These are phyloP conservation scores for Ophiosphaerella herpotricha DNA, from an alignment of 2,329 filamentous ascomycete species.

Conservation along the genomic window DNA sequence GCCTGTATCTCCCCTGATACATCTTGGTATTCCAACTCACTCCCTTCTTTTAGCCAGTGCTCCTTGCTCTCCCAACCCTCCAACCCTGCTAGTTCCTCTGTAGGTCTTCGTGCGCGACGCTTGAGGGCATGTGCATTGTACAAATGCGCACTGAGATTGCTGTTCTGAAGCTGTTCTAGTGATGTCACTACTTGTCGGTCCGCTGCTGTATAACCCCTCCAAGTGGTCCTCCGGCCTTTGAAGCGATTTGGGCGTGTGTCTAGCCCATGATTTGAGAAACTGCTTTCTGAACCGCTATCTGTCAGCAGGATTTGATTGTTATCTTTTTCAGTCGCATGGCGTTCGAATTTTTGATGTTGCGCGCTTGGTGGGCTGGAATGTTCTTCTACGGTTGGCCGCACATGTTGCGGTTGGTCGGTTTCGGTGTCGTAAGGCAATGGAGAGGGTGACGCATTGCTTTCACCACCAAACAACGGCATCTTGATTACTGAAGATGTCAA, in stretches of 20 bases:
- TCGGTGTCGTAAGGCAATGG: conserved; percentile 16
- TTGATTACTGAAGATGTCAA: conserved; percentile 27
- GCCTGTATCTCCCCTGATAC: conserved; percentile 31
- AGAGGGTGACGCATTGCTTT: conserved; percentile 16
- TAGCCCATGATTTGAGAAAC: conserved; percentile 11
- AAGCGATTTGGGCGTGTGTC: conserved; percentile 67
- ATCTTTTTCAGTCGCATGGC: conserved; percentile 2
- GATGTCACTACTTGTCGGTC: conserved; percentile 68
- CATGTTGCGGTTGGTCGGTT: conserved; percentile 9
- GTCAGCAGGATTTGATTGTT: conserved; percentile 9
- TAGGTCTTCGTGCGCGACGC: conserved; percentile 43
- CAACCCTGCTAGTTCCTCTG: conserved; percentile 15
- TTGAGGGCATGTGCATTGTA: conserved; percentile 78
- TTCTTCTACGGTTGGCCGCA: conserved; percentile 5
- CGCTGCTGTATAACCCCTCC: conserved; percentile 64
- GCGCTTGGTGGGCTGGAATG: conserved; percentile 14
- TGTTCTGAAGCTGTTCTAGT: conserved; percentile 65
- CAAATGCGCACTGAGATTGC: conserved; percentile 75
- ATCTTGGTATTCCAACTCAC: conserved; percentile 34
- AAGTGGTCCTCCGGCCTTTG: conserved; percentile 68
- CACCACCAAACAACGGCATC: conserved; percentile 48
- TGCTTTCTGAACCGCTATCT: conserved; percentile 20
- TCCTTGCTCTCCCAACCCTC: conserved; percentile 48
- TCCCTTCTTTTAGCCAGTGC: conserved; percentile 44
- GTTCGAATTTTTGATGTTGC: conserved; percentile 3